A percentile compares a stretch with the other conserved stretches of the same genome.
Conservation (phyloP, 139 green algal species). For the Spirogloea muscicola region DNA sequence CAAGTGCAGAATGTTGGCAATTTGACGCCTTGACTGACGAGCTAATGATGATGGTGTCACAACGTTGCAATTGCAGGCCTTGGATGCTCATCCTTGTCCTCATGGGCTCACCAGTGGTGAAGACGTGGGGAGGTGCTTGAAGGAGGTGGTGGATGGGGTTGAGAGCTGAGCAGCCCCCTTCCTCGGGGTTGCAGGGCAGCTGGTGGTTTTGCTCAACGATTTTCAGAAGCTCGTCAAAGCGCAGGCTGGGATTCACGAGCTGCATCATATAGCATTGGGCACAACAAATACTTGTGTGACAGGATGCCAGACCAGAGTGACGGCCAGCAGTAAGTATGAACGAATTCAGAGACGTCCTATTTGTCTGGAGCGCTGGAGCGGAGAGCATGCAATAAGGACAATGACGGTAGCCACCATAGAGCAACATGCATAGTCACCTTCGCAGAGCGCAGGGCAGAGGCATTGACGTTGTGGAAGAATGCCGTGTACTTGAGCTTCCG, state of each 20-base stretch:
- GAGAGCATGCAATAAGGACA: background rate
- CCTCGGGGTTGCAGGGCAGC: constrained; percentile 13
- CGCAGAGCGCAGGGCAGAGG: background rate
- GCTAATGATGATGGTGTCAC: no score
- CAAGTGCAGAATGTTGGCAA: no score
- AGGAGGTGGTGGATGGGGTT: constrained; percentile 2
- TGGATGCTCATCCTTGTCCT: no score
- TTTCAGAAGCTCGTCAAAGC: background rate
- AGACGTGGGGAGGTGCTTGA: background rate
- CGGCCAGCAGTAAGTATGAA: no score
- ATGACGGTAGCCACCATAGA: background rate
- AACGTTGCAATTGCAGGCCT: no score
- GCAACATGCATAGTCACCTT: constrained; percentile 13
- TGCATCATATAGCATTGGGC: no score
- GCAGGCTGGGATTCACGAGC: background rate
- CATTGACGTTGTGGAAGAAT: constrained; percentile 40
- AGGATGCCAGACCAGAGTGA: no score
- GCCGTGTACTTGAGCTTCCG: constrained; percentile 34
- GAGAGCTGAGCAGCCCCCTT: background rate
- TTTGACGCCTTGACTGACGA: no score
- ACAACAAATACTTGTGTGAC: no score
- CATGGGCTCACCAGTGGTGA: constrained; percentile 3
- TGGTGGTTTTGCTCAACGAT: background rate
- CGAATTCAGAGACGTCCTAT: no score
- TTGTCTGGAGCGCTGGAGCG: no score